A percentile compares a stretch with the other conserved stretches of the same genome.
Evolutionary conservation across 2,329 filamentous ascomycete species (phyloP).

Genomic region (Aspergillus chevalieri): DNA sequence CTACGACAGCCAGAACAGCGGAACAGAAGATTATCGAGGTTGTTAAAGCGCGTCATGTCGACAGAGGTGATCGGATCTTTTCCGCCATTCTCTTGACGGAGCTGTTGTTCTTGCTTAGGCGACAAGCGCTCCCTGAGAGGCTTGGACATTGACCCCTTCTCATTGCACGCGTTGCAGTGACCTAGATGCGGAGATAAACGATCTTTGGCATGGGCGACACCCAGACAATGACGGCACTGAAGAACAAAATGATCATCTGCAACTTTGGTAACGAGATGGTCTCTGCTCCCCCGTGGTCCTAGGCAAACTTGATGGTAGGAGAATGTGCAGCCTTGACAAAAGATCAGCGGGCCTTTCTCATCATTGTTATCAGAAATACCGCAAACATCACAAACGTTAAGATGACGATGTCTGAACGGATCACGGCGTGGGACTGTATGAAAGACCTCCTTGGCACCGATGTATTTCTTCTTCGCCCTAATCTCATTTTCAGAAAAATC

Average conservation of each 20-base stretch:
- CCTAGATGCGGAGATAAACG: slow-evolving; percentile 61
- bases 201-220: slow-evolving; percentile 63
- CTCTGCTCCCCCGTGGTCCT: slow-evolving; percentile 63
- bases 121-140: slow-evolving; percentile 70
- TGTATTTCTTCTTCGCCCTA: slow-evolving; percentile 44
- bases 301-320: slow-evolving; percentile 80
- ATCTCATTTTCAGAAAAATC: slow-evolving; percentile 34
- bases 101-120: slow-evolving; percentile 72
- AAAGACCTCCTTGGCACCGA: slow-evolving; percentile 70
- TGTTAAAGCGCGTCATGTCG: slow-evolving; percentile 62
- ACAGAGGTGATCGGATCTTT: slow-evolving; percentile 68
- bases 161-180: slow-evolving; percentile 64
- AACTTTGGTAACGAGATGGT: slow-evolving; percentile 88
- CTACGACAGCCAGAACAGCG: slow-evolving; percentile 72
- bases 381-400: slow-evolving; percentile 67
- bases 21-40: slow-evolving; percentile 70
- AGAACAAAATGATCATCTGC: slow-evolving; percentile 71
- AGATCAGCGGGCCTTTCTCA: slow-evolving; percentile 65
- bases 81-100: slow-evolving; percentile 71
- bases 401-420: slow-evolving; percentile 65
- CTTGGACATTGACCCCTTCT: slow-evolving; percentile 61
- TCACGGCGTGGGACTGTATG: slow-evolving; percentile 54
- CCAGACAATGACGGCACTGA: slow-evolving; percentile 83
- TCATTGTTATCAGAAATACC: slow-evolving; percentile 46
- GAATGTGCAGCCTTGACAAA: slow-evolving; percentile 84